A percentile compares a stretch with the other conserved stretches of the same genome.
Conservation (phyloP, 139 green algal species). For the Volvox reticuliferus region DNA sequence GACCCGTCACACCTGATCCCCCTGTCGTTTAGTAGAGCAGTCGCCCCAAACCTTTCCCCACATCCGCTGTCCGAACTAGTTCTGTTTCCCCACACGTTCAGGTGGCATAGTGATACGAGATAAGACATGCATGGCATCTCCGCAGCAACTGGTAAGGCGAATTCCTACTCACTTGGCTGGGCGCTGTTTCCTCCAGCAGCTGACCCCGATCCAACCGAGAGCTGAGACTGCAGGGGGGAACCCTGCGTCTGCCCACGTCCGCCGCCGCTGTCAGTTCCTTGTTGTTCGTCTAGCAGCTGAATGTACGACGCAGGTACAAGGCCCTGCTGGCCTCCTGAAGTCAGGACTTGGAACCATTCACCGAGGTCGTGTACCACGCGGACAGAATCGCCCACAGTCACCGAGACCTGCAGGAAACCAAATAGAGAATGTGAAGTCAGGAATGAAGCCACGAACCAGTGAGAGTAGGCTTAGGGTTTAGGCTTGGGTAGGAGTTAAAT, state of each 20-base stretch:
- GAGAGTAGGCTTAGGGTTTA: no score
- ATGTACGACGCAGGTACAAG: constrained; percentile 58
- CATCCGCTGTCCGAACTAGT: no score
- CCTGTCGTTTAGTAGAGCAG: no score
- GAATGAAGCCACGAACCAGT: no score
- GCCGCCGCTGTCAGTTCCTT: background rate
- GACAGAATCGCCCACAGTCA: constrained; percentile 51
- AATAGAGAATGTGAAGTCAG: no score
- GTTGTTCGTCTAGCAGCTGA: constrained; percentile 36
- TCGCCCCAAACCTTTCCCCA: no score
- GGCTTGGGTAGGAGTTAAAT: no score
- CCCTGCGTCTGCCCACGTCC: background rate
- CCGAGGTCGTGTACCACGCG: constrained; percentile 55
- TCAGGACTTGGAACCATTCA: constrained; percentile 58
- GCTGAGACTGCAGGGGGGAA: background rate
- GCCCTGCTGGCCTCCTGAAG: constrained; percentile 16
- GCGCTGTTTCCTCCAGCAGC: background rate
- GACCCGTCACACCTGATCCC: no score
- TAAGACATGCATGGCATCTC: no score
- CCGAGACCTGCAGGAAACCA: constrained; percentile 36
- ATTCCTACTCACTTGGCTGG: background rate
- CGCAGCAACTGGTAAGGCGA: no score
- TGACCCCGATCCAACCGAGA: background rate
- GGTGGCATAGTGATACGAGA: no score
- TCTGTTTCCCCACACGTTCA: no score